A percentile compares a stretch with the other conserved stretches of the same genome.
Conservation (phyloP, 257 asterid species). For the Rubia yunnanensis region DNA sequence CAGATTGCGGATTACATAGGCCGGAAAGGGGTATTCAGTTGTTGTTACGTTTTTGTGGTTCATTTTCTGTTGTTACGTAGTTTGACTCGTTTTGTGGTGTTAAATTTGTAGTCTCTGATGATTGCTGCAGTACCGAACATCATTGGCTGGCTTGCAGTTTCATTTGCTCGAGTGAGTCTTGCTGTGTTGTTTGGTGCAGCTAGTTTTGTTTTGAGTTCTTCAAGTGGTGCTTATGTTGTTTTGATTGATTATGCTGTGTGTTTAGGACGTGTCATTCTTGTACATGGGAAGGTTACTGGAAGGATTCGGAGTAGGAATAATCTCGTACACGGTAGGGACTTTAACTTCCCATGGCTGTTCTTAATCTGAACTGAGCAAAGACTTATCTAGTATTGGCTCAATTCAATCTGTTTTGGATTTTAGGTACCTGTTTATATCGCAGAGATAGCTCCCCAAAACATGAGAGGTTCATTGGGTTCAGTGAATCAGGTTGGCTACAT, state of each 20-base stretch:
- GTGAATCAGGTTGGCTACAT: conserved; percentile 66
- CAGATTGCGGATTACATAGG: conserved; percentile 96
- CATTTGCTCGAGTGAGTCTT: conserved; percentile 66
- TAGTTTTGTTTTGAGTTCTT: conserved; percentile 1
- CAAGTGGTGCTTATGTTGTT: neutral
- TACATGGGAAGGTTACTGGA: conserved; percentile 96
- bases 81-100: conserved; percentile 3
- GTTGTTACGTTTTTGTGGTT: neutral
- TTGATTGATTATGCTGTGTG: neutral
- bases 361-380: conserved; percentile 3
- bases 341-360: conserved; percentile 4
- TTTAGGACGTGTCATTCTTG: conserved; percentile 69
- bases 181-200: neutral
- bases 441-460: conserved; percentile 80
- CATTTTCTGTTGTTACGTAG: neutral
- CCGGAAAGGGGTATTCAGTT: conserved; percentile 68
- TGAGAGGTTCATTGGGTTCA: conserved; percentile 82
- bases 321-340: conserved; percentile 62
- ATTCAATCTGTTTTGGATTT: conserved; percentile 8
- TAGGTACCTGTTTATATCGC: conserved; percentile 97
- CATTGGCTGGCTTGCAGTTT: conserved; percentile 90
- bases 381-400: neutral
- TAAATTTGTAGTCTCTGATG: conserved; percentile 57
- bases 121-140: conserved; percentile 89
- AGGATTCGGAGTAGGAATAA: conserved; percentile 95